phyloP scores from a whole-genome alignment of 2,329 filamentous ascomycete species.

The Fonsecaea nubica region DNA sequence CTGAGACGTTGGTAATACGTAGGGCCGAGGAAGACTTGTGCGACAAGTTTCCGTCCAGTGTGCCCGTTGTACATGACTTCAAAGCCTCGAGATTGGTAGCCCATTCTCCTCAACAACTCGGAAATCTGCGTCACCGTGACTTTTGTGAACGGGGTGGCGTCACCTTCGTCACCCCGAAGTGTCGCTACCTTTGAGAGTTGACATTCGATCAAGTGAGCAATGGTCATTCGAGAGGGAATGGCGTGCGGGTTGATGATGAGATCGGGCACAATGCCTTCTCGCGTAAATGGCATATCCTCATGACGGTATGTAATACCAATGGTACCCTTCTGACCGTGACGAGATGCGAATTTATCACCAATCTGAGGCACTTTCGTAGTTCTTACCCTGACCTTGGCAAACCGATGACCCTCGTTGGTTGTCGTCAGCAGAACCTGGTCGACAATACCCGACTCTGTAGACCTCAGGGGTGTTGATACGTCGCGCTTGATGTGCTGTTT shows the following conservation, averaged over 20 bases:
- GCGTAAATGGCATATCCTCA: slow-evolving; percentile 98
- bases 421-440: slow-evolving; percentile 94
- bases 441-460: slow-evolving; percentile 95
- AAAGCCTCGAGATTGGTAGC: slow-evolving; percentile 96
- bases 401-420: slow-evolving; percentile 90
- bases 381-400: slow-evolving; percentile 95
- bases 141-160: slow-evolving; percentile 96
- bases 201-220: slow-evolving; percentile 99
- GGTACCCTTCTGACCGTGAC: slow-evolving; percentile 98
- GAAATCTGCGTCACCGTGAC: slow-evolving; percentile 96
- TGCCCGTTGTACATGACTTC: slow-evolving; percentile 99
- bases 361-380: slow-evolving; percentile 99
- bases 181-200: slow-evolving; percentile 94
- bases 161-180: slow-evolving; percentile 91
- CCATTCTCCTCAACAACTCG: slow-evolving; percentile 80
- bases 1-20: slow-evolving; percentile 98
- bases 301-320: slow-evolving; percentile 98
- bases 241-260: slow-evolving; percentile 99
- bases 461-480: slow-evolving; percentile 90
- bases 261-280: slow-evolving; percentile 89
- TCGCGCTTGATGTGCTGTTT: slow-evolving; percentile 91
- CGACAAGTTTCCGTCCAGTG: slow-evolving; percentile 89
- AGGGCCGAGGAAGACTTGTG: slow-evolving; percentile 94
- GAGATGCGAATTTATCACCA: slow-evolving; percentile 98
- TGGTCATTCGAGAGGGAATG: slow-evolving; percentile 99